A percentile compares a stretch with the other conserved stretches of the same genome.
These are phyloP conservation scores for Colletotrichum tanaceti DNA, from an alignment of 2,329 filamentous ascomycete genomes.

Conservation along the genomic window DNA sequence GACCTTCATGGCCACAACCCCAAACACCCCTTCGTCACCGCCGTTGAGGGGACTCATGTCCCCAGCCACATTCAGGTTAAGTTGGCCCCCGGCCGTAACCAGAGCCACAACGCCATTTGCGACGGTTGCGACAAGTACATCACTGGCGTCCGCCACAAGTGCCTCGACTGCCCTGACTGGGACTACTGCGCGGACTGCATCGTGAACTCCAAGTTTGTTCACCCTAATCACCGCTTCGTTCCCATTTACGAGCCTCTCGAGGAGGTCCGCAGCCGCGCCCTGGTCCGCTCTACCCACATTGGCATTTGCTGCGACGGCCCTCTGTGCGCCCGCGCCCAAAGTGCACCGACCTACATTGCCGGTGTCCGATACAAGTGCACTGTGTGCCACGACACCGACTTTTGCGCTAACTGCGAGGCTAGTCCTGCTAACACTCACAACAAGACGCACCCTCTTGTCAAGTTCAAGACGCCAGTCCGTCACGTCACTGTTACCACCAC, in stretches of 20 bases:
- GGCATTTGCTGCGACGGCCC: constrained; percentile 97
- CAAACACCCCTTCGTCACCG: constrained; percentile 81
- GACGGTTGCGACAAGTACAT: constrained; percentile 94
- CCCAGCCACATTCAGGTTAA: constrained; percentile 72
- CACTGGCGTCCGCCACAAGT: constrained; percentile 92
- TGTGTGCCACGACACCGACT: constrained; percentile 93
- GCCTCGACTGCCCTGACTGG: constrained; percentile 96
- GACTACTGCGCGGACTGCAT: constrained; percentile 90
- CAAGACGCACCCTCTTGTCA: constrained; percentile 95
- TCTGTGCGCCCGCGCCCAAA: constrained; percentile 73
- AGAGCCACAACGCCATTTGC: constrained; percentile 88
- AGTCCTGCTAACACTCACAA: constrained; percentile 88
- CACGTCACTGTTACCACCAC: constrained; percentile 88
- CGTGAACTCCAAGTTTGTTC: constrained; percentile 72
- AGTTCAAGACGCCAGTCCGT: constrained; percentile 93
- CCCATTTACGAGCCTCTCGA: constrained; percentile 81
- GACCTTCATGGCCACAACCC: constrained; percentile 92
- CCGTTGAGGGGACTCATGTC: constrained; percentile 71
- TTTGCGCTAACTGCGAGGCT: constrained; percentile 94
- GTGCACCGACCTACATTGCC: constrained; percentile 74
- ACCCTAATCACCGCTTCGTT: constrained; percentile 88
- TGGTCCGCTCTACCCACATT: constrained; percentile 69
- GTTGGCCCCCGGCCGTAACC: constrained; percentile 82
- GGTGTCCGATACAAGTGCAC: constrained; percentile 97
- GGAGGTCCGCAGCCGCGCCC: constrained; percentile 52